A percentile compares a stretch with the other conserved stretches of the same genome.
Evolutionary conservation across 441 rosid species (phyloP).

Genomic region (Capsella rubella): DNA sequence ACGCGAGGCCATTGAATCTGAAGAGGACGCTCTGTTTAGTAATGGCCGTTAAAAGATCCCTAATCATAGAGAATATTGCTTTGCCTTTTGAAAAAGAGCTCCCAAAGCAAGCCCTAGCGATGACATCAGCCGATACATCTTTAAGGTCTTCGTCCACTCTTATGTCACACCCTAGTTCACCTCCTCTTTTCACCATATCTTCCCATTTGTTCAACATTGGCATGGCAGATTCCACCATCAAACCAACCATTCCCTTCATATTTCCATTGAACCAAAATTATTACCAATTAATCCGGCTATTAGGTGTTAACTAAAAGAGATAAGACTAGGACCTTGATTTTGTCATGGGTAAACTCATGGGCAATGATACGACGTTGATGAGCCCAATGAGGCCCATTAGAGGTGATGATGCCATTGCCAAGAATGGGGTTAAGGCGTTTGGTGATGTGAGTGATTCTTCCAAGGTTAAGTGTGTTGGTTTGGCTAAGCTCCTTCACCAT

Average conservation of each 20-base stretch:
- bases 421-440: slow-evolving; percentile 63
- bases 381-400: slow-evolving; percentile 72
- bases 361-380: slow-evolving; percentile 63
- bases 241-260: slow-evolving; percentile 48
- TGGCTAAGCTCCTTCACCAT: slow-evolving; percentile 68
- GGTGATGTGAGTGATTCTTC: slow-evolving; percentile 63
- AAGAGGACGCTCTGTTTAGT: slow-evolving; percentile 53
- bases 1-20: slow-evolving; percentile 49
- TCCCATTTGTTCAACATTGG: slow-evolving; percentile 56
- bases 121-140: slow-evolving; percentile 61
- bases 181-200: slow-evolving; percentile 44
- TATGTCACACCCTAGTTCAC: slow-evolving; percentile 45
- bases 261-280: too few relatives aligned
- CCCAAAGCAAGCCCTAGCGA: slow-evolving; percentile 73
- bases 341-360: slow-evolving; percentile 70
- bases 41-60: slow-evolving; percentile 57
- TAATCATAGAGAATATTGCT: slow-evolving; percentile 69
- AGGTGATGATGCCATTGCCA: slow-evolving; percentile 64
- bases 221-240: slow-evolving; percentile 61
- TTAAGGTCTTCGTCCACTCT: slow-evolving; percentile 54
- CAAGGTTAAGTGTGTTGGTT: slow-evolving; percentile 54
- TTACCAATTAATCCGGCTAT: background rate
- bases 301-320: background rate
- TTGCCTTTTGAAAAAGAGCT: slow-evolving; percentile 61
- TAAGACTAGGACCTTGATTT: slow-evolving; percentile 54